These are phyloP conservation scores for Jamesozyma lodderae DNA, from an alignment of 805 yeast genomes.

Conservation along the genomic window DNA sequence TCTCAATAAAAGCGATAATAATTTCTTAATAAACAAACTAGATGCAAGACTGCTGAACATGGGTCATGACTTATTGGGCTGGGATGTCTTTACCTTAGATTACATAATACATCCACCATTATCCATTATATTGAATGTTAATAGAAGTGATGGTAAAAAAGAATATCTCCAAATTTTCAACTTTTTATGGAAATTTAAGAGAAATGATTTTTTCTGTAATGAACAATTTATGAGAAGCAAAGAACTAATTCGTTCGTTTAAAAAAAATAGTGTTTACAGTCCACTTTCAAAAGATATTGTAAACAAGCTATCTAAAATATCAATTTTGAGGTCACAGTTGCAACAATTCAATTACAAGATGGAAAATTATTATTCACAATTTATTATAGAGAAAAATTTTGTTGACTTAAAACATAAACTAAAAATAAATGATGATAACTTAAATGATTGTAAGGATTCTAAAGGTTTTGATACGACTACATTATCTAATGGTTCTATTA, in stretches of 20 bases:
- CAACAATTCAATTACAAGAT: conserved; percentile 28
- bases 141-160: conserved; percentile 35
- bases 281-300: conserved; percentile 24
- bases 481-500: conserved; percentile 20
- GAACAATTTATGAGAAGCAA: conserved; percentile 38
- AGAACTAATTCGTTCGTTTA: conserved; percentile 26
- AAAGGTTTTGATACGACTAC: conserved; percentile 21
- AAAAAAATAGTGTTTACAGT: conserved; percentile 9
- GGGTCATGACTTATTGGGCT: conserved; percentile 67
- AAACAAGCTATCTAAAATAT: conserved; percentile 23
- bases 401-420: conserved; percentile 28
- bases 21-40: conserved; percentile 41
- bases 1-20: conserved; percentile 29
- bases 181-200: conserved; percentile 71
- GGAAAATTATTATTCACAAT: conserved; percentile 26
- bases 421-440: conserved; percentile 22
- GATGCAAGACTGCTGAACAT: conserved; percentile 79
- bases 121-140: conserved; percentile 46
- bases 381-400: conserved; percentile 28
- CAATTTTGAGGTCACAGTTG: conserved; percentile 29
- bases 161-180: conserved; percentile 77
- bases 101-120: conserved; percentile 49
- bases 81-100: conserved; percentile 90
- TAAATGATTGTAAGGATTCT: conserved; percentile 26
- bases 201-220: conserved; percentile 46